Base-by-base conservation (phyloP, 768 basidiomycete species). In the Lentinus tigrinus region DNA sequence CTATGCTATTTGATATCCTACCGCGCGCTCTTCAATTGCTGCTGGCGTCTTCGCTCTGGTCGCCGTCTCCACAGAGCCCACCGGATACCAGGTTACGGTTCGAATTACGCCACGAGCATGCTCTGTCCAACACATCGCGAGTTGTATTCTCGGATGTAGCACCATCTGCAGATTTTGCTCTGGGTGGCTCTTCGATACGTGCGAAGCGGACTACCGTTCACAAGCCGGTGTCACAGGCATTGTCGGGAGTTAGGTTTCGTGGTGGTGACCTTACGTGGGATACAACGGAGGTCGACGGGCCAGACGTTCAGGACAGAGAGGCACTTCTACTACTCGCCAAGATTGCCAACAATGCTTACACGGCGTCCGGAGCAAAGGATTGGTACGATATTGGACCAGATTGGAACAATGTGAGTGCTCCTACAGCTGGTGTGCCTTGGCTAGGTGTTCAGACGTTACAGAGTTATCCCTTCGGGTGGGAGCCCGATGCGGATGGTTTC, bases 341-440 rank as follows among this genome's bases (percentile, higher is more conserved):
- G 82, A 98, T 98, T 91, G 84, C 89, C 11, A 84, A 78, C 56
- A 93, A 97, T 68, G 87, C 95, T 2, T 98, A 98, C 68, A 72
- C 74, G 3, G 70, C 77, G 16, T 78, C 75, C 1, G 54, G 73
- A 3, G 75, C 82, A 28, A 72, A 70, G 26, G 78, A 75, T 10
- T 98, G 95, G 95, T 95, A 92, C 66, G 80, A 81, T 21, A 61
- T 92, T 13, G 79, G 79, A 0, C 74, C 76, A 7, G 75, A 79
- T 3, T 95, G 87, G 84, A 86, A 88, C 65, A 61, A 73, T 65
- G 57, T 52, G 23, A 47, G 36, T 56, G 23, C 14, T 53, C 9
- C 1, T 37, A 21, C 23, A 6, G 9, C 19, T 48, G 23, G 40
- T 57, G 13, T 55, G 42, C 31, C 21, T 19, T 24, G 36, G n/a